phyloP scores from a whole-genome alignment of 192 early-diverging fungal genomes.

The Physocladia obscura region DNA sequence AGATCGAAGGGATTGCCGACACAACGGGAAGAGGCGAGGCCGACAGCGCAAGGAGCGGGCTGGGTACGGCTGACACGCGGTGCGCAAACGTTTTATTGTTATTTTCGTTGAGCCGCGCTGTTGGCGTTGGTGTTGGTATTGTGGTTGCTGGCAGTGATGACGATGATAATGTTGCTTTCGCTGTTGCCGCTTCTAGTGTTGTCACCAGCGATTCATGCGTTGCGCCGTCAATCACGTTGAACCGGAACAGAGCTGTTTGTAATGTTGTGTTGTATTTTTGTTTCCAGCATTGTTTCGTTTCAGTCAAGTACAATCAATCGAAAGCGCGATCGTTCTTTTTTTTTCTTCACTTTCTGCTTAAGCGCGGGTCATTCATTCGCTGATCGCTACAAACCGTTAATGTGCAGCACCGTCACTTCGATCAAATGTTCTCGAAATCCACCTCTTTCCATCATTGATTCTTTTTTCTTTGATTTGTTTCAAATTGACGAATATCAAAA shows the following conservation, averaged over 20 bases:
- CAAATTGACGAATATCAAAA: too few species aligned
- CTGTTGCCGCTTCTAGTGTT: neutral
- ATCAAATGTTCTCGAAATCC: neutral
- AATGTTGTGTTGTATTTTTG: too few species aligned
- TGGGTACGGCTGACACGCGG: neutral
- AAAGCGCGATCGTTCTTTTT: neutral
- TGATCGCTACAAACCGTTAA: neutral
- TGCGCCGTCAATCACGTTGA: neutral
- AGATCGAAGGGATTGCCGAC: too few species aligned
- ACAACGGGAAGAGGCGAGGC: too few species aligned
- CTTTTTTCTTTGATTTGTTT: too few species aligned
- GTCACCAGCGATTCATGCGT: neutral
- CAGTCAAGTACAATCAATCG: too few species aligned
- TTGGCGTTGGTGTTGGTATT: neutral
- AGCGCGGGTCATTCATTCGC: too few species aligned
- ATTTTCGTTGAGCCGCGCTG: neutral
- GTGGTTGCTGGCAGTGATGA: neutral
- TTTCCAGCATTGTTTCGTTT: too few species aligned
- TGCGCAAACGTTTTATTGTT: neutral
- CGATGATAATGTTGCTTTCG: neutral
- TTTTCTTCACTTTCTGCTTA: too few species aligned
- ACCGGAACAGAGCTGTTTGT: neutral
- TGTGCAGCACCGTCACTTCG: neutral
- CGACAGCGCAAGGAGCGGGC: neutral
- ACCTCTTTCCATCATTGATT: too few species aligned